Conservation (phyloP, 208 protist species). For the Wallacemonas sp. region DNA sequence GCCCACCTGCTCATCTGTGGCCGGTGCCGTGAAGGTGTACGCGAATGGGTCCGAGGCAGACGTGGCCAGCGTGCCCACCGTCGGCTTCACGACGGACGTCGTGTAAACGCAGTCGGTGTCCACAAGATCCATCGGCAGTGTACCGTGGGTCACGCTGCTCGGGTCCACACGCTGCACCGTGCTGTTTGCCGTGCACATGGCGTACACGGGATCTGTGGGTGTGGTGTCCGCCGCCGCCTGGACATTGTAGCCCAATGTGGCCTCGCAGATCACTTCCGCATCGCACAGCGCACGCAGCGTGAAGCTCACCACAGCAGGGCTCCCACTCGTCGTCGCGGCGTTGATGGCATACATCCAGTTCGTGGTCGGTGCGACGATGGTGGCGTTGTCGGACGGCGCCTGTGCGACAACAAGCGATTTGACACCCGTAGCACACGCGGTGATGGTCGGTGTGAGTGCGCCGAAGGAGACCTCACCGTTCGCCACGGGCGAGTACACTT, state of each 20-base stretch:
- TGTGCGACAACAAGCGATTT: neutral
- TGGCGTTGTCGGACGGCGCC: slow-evolving; percentile 1
- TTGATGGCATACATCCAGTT: slow-evolving; percentile 43
- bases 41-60: neutral
- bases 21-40: slow-evolving; percentile 6
- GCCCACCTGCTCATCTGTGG: neutral
- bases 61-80: neutral
- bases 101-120: slow-evolving; percentile 10
- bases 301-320: slow-evolving; percentile 20
- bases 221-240: neutral
- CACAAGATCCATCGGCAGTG: slow-evolving; percentile 5
- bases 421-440: neutral
- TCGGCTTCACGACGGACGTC: neutral
- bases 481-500: slow-evolving; percentile 1
- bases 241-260: slow-evolving; percentile 22
- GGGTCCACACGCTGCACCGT: slow-evolving; percentile 10
- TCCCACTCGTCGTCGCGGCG: slow-evolving; percentile 5
- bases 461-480: slow-evolving; percentile 9
- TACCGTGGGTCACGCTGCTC: neutral
- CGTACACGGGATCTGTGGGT: neutral
- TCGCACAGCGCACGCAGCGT: slow-evolving; percentile 41
- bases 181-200: slow-evolving; percentile 1
- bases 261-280: slow-evolving; percentile 31
- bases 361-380: slow-evolving; percentile 14
- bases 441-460: neutral